Base-by-base conservation (phyloP, 1,284 basidiomycete genomes). In the Irpex lacteus region DNA sequence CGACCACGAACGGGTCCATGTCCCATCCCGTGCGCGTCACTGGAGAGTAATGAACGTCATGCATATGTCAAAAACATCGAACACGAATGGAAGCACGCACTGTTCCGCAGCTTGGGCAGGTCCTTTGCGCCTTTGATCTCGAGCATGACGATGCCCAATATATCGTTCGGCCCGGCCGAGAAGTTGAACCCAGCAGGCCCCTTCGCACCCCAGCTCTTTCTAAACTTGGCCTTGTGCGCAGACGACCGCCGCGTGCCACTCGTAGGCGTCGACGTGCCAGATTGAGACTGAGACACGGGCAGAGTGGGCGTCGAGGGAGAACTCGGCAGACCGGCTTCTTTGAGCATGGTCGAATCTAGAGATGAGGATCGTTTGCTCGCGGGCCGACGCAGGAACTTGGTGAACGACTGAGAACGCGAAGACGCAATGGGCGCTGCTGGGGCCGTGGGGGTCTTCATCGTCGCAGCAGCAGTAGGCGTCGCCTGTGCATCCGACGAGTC, bases 1-100 rank as follows among this genome's bases (percentile, higher is more conserved):
- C 87, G 68, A 99, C 95, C 13, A 95, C 92, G 72, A 98, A 98
- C 0, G 96, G 96, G 71, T 99, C 96, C 96, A 98, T 98, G 73
- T 98, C 96, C 86, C 90, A 96, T 0, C 92, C 92, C 0, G 86
- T 92, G 2, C 91, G 85, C 2, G 89, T 94, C 85, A 94, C 91
- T 92, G 66, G 13, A 56, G 32, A 44, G 26, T 6, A 11, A 15
- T 58, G 7, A 60, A 56, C 37, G 26, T 55, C 7, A 9, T 4
- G 56, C 21, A n/a, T 5, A 36, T 32, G 38, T n/a, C 2, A 6
- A 21, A 5, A 8, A 32, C 34, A 60, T 18, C 8, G 60, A 21
- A 49, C 11, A 38, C 26, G 26, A 26, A 26, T 26, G 62, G n/a
- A 60, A 50, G 44, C 11, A 84, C 91, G 69, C 62, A 94, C 92